Conservation (phyloP, 805 yeast species). For the Candida loeiensis region DNA sequence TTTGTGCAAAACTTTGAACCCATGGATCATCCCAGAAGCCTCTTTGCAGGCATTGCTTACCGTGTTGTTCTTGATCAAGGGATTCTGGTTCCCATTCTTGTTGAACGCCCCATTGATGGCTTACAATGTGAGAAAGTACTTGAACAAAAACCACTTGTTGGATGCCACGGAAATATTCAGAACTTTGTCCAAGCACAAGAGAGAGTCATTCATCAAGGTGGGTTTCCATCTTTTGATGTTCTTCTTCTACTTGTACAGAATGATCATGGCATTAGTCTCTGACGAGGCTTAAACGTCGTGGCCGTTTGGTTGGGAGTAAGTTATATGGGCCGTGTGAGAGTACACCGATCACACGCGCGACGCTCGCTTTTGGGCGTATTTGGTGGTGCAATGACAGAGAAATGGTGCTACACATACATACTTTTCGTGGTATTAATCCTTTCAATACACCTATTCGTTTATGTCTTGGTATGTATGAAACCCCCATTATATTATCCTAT, state of each 20-base stretch:
- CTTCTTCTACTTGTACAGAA: constrained; percentile 92
- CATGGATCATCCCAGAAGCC: constrained; percentile 88
- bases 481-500: too few species aligned
- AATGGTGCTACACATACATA: neutral
- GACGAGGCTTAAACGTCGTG: constrained; percentile 36
- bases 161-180: constrained; percentile 98
- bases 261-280: constrained; percentile 88
- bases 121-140: constrained; percentile 75
- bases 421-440: neutral
- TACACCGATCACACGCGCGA: too few species aligned
- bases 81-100: constrained; percentile 88
- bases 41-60: constrained; percentile 72
- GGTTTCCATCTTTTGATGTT: constrained; percentile 89
- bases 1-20: constrained; percentile 87
- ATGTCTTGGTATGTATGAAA: too few species aligned
- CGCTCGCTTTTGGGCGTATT: neutral
- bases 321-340: too few species aligned
- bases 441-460: constrained; percentile 1
- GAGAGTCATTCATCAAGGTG: constrained; percentile 83
- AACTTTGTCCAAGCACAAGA: constrained; percentile 88
- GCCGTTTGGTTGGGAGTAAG: neutral
- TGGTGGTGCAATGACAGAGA: neutral
- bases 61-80: constrained; percentile 69
- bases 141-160: constrained; percentile 75
- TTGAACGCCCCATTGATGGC: constrained; percentile 81